Base-by-base conservation (phyloP, 805 yeast genomes). In the Saccharomycopsis capsularis region DNA sequence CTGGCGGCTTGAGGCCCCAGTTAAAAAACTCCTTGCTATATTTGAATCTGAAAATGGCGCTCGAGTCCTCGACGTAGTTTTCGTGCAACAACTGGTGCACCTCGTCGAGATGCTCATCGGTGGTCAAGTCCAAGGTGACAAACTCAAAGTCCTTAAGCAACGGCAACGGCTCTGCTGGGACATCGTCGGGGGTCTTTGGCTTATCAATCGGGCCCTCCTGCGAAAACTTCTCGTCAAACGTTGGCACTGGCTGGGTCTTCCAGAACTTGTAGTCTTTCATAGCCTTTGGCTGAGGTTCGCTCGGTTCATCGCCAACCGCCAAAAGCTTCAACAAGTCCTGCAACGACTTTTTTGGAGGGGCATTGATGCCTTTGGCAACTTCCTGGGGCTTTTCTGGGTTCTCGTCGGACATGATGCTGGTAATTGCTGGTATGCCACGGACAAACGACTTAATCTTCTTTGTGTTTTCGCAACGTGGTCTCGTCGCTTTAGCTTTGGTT, bases 341-440 rank as follows among this genome's bases (percentile, higher is more conserved):
- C 48, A 81, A 71, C 24, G 71, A 59, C 56, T 73, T 71, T 32
- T 60, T 53, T 30, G 60, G 55, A 27, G 53, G 53, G 19, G 19
- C 15, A 6, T 34, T 15, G 30, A 88, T 90, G 96, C 83, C 91
- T 55, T 88, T 98, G 36, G 84, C 97, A 24, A 81, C 93, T 43
- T 71, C 82, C 44, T 93, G 98, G 98, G 96, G 91, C 23, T 97
- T 97, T 43, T 79, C 96, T 60, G 99, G 99, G 3, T 85, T 75
- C 64, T 95, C 99, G 25, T 78, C 95, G 34, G 97, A 90, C 32
- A 29, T 29, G n/a, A n/a, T n/a, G n/a, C n/a, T n/a, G n/a, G n/a
- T n/a, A n/a, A n/a, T n/a, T n/a, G n/a, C n/a, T n/a, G n/a, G n/a
- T n/a, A n/a, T n/a, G n/a, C n/a, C n/a, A n/a, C n/a, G n/a, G n/a